Evolutionary conservation across 768 basidiomycete species (phyloP).

Genomic region (Termitomyces bulborhizus): DNA sequence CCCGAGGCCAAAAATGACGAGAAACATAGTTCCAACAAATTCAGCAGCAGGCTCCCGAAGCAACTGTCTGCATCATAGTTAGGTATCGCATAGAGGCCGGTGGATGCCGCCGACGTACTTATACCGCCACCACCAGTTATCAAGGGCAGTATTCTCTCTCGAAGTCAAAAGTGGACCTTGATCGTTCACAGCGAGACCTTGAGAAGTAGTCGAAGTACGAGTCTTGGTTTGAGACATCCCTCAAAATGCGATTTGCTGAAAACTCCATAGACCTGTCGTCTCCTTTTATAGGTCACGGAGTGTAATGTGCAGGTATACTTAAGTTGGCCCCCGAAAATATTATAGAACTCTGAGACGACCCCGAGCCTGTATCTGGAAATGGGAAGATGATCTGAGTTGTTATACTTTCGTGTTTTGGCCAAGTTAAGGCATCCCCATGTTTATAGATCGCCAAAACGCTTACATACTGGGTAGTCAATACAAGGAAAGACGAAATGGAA

Average conservation of each 20-base stretch:
- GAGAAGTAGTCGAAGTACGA: not conserved
- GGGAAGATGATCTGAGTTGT: not conserved
- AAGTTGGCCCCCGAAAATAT: not conserved
- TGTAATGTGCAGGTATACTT: too few relatives aligned
- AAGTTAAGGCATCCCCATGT: too few relatives aligned
- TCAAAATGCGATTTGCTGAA: not conserved
- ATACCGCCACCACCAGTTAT: conserved; percentile 22
- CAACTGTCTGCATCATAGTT: conserved; percentile 16
- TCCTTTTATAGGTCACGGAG: not conserved
- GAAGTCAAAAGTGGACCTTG: not conserved
- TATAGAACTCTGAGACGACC: too few relatives aligned
- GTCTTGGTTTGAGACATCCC: conserved; percentile 3
- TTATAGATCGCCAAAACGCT: not conserved
- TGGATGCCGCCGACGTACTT: conserved; percentile 12
- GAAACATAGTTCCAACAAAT: conserved; percentile 47
- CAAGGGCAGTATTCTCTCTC: not conserved
- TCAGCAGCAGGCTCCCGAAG: conserved; percentile 39
- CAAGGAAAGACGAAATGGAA: too few relatives aligned
- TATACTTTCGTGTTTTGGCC: not conserved
- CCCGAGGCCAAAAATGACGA: conserved; percentile 46
- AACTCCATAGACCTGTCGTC: not conserved
- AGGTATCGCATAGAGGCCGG: not conserved
- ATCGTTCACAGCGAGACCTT: not conserved
- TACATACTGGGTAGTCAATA: too few relatives aligned
- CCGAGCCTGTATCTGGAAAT: not conserved